These are phyloP conservation scores for Coprinopsis cinerea DNA, from an alignment of 768 basidiomycete genomes.

Conservation along the genomic window DNA sequence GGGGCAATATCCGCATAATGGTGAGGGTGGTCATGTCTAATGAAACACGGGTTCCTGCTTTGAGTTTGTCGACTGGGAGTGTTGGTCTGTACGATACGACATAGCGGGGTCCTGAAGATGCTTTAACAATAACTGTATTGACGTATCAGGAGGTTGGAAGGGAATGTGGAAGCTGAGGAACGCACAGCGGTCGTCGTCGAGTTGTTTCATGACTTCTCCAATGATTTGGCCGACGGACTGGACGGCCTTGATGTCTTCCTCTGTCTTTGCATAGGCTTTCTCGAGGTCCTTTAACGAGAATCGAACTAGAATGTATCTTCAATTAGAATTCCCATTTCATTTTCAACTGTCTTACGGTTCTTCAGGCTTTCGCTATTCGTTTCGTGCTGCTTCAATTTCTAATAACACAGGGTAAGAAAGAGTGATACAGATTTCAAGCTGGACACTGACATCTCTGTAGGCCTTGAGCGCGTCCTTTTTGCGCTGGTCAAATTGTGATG, in stretches of 20 bases:
- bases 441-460: slow-evolving; percentile 59
- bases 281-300: slow-evolving; percentile 87
- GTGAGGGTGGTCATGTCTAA: slow-evolving; percentile 99
- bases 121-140: slow-evolving; percentile 91
- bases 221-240: slow-evolving; percentile 99
- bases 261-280: slow-evolving; percentile 88
- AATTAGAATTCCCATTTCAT: neutral
- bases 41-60: slow-evolving; percentile 90
- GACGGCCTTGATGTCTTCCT: slow-evolving; percentile 98
- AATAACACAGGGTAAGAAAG: slow-evolving; percentile 12
- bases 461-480: slow-evolving; percentile 67
- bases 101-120: slow-evolving; percentile 96
- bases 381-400: slow-evolving; percentile 97
- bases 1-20: slow-evolving; percentile 96
- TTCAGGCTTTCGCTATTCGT: slow-evolving; percentile 81
- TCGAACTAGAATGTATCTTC: slow-evolving; percentile 51
- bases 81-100: slow-evolving; percentile 96
- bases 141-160: slow-evolving; percentile 1
- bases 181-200: slow-evolving; percentile 96
- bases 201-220: slow-evolving; percentile 97
- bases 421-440: neutral
- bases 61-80: slow-evolving; percentile 86
- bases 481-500: slow-evolving; percentile 61
- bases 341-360: slow-evolving; percentile 57
- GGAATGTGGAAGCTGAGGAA: slow-evolving; percentile 11